Evolutionary conservation across 2,329 filamentous ascomycete genomes (phyloP).

Genomic region (Emericellopsis cladophorae): DNA sequence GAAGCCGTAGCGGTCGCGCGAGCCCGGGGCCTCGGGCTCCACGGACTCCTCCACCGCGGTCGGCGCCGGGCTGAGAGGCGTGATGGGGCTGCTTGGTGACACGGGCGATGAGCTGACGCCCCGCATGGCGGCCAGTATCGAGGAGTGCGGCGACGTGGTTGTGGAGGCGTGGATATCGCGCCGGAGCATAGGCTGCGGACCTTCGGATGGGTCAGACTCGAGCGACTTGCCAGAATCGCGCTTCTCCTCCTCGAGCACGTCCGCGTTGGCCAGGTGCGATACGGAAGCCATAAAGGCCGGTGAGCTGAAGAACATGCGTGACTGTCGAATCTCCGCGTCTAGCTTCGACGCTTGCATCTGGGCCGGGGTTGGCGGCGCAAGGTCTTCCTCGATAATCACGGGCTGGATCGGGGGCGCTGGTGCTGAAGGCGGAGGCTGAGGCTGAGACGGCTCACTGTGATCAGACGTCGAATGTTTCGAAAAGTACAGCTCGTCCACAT

Average conservation of each 20-base stretch:
- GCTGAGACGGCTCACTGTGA: no score
- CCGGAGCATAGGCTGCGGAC: neutral
- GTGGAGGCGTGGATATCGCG: neutral
- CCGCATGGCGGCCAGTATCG: neutral
- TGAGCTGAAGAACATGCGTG: conserved; percentile 25
- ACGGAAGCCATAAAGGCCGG: conserved; percentile 25
- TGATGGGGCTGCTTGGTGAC: neutral
- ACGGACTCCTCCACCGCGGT: conserved; percentile 12
- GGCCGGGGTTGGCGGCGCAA: neutral
- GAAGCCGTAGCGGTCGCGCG: conserved; percentile 80
- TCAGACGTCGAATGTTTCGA: no score
- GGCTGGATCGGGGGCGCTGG: neutral
- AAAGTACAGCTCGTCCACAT: no score
- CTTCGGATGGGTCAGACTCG: conserved; percentile 16
- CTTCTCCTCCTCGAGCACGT: conserved; percentile 20
- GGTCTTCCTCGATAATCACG: neutral
- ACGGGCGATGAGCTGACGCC: neutral
- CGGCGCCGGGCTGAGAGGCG: neutral
- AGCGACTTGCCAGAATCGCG: conserved; percentile 40
- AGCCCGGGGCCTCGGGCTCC: conserved; percentile 32
- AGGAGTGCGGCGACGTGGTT: neutral
- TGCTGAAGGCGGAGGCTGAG: neutral
- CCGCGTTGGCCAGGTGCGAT: conserved; percentile 17
- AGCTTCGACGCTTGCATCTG: conserved; percentile 11
- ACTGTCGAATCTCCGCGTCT: conserved; percentile 24